Conservation (phyloP, 257 asterid species). For the Nicotiana tomentosiformis region DNA sequence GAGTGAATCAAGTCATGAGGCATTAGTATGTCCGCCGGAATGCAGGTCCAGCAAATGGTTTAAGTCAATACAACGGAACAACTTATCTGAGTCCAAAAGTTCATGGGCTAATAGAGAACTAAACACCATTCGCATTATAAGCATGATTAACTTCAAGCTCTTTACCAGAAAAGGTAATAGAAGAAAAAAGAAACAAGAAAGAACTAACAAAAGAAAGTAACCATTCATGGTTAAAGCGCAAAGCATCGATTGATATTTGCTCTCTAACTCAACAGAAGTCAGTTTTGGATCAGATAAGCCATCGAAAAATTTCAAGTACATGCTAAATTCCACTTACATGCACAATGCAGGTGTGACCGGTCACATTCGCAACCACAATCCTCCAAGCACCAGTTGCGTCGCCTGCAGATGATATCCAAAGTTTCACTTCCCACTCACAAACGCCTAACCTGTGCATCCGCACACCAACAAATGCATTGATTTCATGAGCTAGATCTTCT, state of each 20-base stretch:
- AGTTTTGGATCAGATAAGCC: neutral
- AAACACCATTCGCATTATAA: neutral
- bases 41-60: neutral
- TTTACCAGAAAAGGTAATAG: conserved; percentile 2
- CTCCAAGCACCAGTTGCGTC: conserved; percentile 98
- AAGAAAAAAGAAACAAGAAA: neutral
- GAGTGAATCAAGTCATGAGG: neutral
- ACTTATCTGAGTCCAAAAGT: neutral
- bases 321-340: conserved; percentile 49
- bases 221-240: neutral
- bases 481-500: conserved; percentile 61
- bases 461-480: conserved; percentile 73
- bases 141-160: neutral
- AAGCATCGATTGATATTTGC: neutral
- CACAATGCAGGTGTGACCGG: conserved; percentile 93
- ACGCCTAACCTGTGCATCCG: conserved; percentile 94
- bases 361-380: conserved; percentile 76
- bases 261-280: neutral
- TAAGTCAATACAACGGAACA: neutral
- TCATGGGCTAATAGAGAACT: neutral
- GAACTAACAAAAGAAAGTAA: neutral
- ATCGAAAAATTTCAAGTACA: neutral
- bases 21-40: neutral
- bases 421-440: conserved; percentile 93
- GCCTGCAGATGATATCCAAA: conserved; percentile 86